Conservation (phyloP, 1,139 yeast genomes). For the Magnusiomyces fungicola region DNA sequence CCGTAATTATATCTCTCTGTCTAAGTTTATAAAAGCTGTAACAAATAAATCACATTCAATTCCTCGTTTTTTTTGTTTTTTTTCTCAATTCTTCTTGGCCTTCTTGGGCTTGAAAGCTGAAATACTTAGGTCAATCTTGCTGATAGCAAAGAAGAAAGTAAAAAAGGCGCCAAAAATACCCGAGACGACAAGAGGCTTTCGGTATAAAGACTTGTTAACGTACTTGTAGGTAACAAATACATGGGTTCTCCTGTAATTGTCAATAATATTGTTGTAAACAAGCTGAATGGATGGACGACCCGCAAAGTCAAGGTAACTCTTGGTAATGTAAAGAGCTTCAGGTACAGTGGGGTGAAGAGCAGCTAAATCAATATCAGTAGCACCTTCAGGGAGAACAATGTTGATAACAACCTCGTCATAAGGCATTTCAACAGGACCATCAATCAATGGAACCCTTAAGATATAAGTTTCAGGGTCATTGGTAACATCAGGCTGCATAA, state of each 20-base stretch:
- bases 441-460: conserved; percentile 62
- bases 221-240: conserved; percentile 59
- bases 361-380: conserved; percentile 35
- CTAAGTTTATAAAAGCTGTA: background rate
- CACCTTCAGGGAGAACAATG: conserved; percentile 83
- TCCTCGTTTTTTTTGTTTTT: background rate
- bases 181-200: conserved; percentile 63
- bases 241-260: conserved; percentile 54
- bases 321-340: conserved; percentile 35
- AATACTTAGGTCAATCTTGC: conserved; percentile 35
- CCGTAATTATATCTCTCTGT: background rate
- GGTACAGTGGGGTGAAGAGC: conserved; percentile 27
- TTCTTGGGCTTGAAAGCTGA: conserved; percentile 6
- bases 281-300: conserved; percentile 81
- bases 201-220: conserved; percentile 44
- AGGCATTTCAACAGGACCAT: conserved; percentile 57
- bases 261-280: conserved; percentile 56
- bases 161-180: conserved; percentile 58
- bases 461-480: conserved; percentile 47
- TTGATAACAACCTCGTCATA: conserved; percentile 58
- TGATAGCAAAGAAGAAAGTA: conserved; percentile 47
- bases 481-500: conserved; percentile 34
- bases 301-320: conserved; percentile 59
- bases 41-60: background rate
- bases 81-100: conserved; percentile 3